Evolutionary conservation across 768 basidiomycete species (phyloP).

Genomic region (Myochromella boudieri): DNA sequence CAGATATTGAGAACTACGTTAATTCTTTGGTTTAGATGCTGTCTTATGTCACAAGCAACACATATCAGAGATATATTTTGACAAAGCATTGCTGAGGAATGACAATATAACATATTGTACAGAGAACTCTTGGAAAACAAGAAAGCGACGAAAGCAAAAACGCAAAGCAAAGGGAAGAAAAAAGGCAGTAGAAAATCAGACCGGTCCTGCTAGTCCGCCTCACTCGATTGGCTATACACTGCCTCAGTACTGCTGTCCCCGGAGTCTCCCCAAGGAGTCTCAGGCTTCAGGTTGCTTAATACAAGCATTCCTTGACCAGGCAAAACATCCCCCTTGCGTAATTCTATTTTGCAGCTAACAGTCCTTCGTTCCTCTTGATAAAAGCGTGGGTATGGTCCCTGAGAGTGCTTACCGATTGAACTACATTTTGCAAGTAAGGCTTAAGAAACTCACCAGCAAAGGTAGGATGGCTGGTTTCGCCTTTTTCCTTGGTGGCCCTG

Average conservation of each 20-base stretch:
- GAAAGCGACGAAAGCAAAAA: conserved; percentile 15
- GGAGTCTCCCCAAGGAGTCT: conserved; percentile 7
- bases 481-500: conserved; percentile 24
- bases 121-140: no score
- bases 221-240: conserved; percentile 6
- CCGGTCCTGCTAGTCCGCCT: conserved; percentile 4
- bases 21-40: conserved; percentile 27
- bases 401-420: not conserved
- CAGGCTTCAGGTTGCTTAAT: conserved; percentile 1
- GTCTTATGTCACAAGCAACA: no score
- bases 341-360: conserved; percentile 23
- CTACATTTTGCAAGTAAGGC: not conserved
- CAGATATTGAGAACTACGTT: conserved; percentile 36
- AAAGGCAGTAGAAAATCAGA: conserved; percentile 1
- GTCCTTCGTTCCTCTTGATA: conserved; percentile 24
- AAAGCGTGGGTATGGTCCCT: conserved; percentile 20
- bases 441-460: conserved; percentile 7
- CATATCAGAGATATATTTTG: not conserved
- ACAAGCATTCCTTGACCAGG: conserved; percentile 17
- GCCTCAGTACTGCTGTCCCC: conserved; percentile 9
- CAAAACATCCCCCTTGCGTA: conserved; percentile 6
- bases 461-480: conserved; percentile 15
- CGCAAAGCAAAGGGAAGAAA: conserved; percentile 3
- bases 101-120: no score
- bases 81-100: no score